These are phyloP conservation scores for Nemania serpens DNA, from an alignment of 2,329 filamentous ascomycete species.

Conservation along the genomic window DNA sequence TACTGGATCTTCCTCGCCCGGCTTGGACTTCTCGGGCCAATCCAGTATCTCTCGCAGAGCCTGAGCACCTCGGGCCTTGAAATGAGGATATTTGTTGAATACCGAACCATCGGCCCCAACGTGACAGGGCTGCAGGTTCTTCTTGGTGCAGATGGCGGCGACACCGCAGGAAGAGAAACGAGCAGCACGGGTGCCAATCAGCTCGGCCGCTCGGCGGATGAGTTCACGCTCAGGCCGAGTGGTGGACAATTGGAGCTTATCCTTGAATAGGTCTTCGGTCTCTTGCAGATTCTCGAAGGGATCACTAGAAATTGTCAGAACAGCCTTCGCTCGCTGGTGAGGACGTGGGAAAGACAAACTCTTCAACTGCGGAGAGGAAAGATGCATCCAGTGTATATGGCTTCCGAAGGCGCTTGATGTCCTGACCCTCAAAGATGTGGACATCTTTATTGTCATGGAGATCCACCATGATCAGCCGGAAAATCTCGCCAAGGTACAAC, in stretches of 20 bases:
- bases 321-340: conserved; percentile 1
- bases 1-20: conserved; percentile 81
- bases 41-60: conserved; percentile 94
- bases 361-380: conserved; percentile 90
- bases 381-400: conserved; percentile 90
- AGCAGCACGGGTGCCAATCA: conserved; percentile 93
- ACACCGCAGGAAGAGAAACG: conserved; percentile 94
- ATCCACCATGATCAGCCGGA: conserved; percentile 84
- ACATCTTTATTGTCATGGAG: conserved; percentile 77
- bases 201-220: conserved; percentile 83
- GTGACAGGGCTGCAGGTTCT: conserved; percentile 83
- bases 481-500: conserved; percentile 91
- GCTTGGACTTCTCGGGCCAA: conserved; percentile 74
- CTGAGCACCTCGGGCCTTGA: conserved; percentile 88
- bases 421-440: conserved; percentile 82
- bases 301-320: conserved; percentile 61
- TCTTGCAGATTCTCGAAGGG: conserved; percentile 94
- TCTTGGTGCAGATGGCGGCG: conserved; percentile 96
- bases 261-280: conserved; percentile 80
- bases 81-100: conserved; percentile 99
- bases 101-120: conserved; percentile 97
- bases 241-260: conserved; percentile 72
- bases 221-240: conserved; percentile 84
- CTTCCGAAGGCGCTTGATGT: conserved; percentile 79
- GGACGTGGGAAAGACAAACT: conserved; percentile 55